Evolutionary conservation across 345 rosid genomes (phyloP).

Genomic region (Populus deltoides): DNA sequence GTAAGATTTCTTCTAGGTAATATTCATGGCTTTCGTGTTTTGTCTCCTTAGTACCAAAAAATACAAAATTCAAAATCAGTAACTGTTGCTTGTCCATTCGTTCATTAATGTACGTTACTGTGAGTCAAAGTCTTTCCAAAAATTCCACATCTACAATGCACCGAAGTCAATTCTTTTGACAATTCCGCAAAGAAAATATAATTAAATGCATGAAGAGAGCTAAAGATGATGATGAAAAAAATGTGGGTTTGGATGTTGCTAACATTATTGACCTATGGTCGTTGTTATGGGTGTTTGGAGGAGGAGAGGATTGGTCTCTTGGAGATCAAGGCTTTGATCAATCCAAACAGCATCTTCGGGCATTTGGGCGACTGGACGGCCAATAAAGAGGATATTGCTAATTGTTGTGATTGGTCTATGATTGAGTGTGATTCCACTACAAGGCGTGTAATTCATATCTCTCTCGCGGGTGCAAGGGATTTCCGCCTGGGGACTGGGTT

Average conservation of each 20-base stretch:
- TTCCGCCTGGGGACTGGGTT: neutral
- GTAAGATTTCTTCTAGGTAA: too few species aligned
- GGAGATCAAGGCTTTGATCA: neutral
- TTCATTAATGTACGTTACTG: too few species aligned
- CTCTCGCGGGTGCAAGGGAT: neutral
- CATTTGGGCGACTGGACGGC: neutral
- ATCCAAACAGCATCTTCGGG: neutral
- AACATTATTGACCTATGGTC: neutral
- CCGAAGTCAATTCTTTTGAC: too few species aligned
- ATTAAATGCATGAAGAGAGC: too few species aligned
- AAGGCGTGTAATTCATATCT: neutral
- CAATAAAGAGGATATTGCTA: neutral
- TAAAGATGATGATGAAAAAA: neutral
- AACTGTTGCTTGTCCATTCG: too few species aligned
- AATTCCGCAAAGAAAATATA: too few species aligned
- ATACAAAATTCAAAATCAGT: too few species aligned
- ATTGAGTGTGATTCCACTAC: neutral
- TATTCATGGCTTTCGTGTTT: too few species aligned
- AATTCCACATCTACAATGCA: too few species aligned
- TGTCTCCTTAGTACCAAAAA: too few species aligned
- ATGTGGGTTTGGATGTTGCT: neutral
- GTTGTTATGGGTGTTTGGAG: neutral
- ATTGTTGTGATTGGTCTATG: constrained; percentile 4
- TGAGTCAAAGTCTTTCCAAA: too few species aligned
- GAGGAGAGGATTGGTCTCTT: constrained; percentile 3